Base-by-base conservation (phyloP, 495 filamentous ascomycete species). In the Acidomyces sp. region DNA sequence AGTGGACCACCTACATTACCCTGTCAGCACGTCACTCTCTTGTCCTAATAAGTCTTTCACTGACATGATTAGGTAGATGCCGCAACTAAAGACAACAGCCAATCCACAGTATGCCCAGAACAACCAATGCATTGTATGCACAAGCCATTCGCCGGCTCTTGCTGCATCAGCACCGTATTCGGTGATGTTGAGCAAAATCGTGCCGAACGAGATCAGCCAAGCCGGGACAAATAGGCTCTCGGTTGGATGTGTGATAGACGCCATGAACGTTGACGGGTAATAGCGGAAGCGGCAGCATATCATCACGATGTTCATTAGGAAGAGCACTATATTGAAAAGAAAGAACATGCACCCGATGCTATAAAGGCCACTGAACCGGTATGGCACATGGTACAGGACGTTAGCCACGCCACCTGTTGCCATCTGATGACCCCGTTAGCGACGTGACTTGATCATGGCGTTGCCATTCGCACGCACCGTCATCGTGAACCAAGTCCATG, bases 361-460 rank as follows among this genome's bases (percentile, higher is more conserved):
- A 26, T 77, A 73, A 21, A 93, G 60, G 53, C 82, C 85, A 5
- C 56, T 58, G 41, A 82, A 78, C 25, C 64, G 64, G 54, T 77
- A 87, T 1, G 82, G 78, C 22, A 85, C 78, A 17, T 69, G 65
- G 52, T 80, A 69, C 37, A 90, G 54, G 9, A 85, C 79, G 61
- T 87, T 90, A 6, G 83, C 78, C 44, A 93, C 64, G 0, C 85
- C 85, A 10, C 84, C 85, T 0, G 85, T 90, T 2, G 84, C 83
- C 82, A 86, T 86, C 12, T 43, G 37, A 46, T 37, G n/a, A n/a
- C n/a, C 37, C 32, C 17, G 15, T 23, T 32, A 34, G 15, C 7
- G 9, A 34, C 18, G 15, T 34, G 15, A 12, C 6, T 31, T 28
- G 3, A 29, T 5, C 4, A 33, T 26, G 16, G 9, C 3, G 12